Base-by-base conservation (phyloP, 768 basidiomycete species). In the Dentipellis sp. region DNA sequence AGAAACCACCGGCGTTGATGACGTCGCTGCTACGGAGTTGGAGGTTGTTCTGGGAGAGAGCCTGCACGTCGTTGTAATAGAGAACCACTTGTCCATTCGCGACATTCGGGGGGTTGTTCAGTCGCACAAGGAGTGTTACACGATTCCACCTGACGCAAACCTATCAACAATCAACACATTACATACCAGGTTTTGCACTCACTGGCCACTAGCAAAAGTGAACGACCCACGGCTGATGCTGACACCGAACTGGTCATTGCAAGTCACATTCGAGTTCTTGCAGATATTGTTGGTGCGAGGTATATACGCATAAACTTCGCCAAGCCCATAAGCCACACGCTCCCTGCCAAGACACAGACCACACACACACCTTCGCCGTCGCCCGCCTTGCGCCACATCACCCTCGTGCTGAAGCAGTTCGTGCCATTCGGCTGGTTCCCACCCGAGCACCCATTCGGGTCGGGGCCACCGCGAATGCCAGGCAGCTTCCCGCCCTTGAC, bases 401-500 rank as follows among this genome's bases (percentile, higher is more conserved):
- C 53, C 17, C 89, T 71, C 16, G 81, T 70, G 61, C 82, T 87
- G 67, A 89, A 90, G 69, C 89, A 91, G 59, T 84, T 79, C 29
- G 71, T 65, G 8, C 88, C 88, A 52, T 79, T 74, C 2, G 86
- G 74, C 56, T 80, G 67, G 47, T 75, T 75, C 2, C 89, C 89
- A 22, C 88, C 89, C 29, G 81, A 82, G 66, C 88, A 90, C 2
- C 83, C 84, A 14, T 74, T 72, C 3, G 78, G 71, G 51, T 80
- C 76, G 3, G 80, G 66, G 0, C 88, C 89, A 14, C 89, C 87
- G 63, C 88, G 74, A 38, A 90, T 63, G 4, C 89, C 88, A 10
- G 88, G 88, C 10, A 91, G 76, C 71, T 90, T 90, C 19, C 85
- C 87, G 22, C 85, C 78, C 80, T 83, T 82, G 29, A 86, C 84